phyloP scores from a whole-genome alignment of 768 basidiomycete species.

The Kwoniella pini region DNA sequence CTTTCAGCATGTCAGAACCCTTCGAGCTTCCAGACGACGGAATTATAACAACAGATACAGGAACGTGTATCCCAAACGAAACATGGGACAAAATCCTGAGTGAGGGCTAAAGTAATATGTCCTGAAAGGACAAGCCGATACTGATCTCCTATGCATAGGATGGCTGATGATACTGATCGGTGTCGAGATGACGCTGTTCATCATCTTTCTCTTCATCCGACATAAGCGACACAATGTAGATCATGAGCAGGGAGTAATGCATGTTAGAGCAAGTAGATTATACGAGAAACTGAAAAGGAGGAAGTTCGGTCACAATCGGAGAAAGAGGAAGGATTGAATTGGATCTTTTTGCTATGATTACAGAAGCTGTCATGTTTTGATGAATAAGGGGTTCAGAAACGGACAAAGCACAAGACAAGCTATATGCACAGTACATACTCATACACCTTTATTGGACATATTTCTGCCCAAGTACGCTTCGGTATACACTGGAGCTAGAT shows the following conservation, averaged over 20 bases:
- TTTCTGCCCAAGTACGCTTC: too few relatives aligned
- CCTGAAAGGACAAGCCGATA: too few relatives aligned
- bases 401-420: too few relatives aligned
- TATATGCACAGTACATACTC: too few relatives aligned
- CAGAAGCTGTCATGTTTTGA: too few relatives aligned
- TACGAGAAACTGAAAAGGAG: not conserved
- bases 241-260: not conserved
- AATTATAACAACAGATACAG: not conserved
- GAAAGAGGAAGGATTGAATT: not conserved
- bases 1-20: conserved; percentile 9
- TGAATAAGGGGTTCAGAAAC: too few relatives aligned
- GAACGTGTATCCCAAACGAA: not conserved
- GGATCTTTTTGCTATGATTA: too few relatives aligned
- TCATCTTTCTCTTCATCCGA: not conserved
- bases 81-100: conserved; percentile 6
- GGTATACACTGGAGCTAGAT: too few relatives aligned
- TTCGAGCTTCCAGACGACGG: not conserved
- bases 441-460: too few relatives aligned
- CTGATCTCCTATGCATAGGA: too few relatives aligned
- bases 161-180: not conserved
- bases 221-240: conserved; percentile 4
- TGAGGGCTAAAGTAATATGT: conserved; percentile 4
- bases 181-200: not conserved
- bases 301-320: not conserved
- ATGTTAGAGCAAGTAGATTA: conserved; percentile 1